phyloP scores from a whole-genome alignment of 371 early-diverging fungal genomes.

The Mortierella sp. region DNA sequence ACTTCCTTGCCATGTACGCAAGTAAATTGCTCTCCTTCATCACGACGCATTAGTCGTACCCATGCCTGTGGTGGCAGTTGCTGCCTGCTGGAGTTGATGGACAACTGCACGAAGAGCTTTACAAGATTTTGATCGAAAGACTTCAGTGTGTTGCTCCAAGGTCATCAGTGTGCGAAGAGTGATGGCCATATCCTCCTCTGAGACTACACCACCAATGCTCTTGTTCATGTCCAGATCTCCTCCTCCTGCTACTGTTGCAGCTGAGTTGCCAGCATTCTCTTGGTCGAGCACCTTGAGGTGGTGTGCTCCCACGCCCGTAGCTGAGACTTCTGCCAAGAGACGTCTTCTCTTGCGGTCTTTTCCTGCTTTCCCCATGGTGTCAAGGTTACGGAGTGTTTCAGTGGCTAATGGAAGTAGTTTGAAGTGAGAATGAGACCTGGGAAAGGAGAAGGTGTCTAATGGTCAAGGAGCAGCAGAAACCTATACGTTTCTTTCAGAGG shows the following conservation, averaged over 20 bases:
- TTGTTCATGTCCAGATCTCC: constrained; percentile 11
- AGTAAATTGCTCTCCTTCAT: not conserved
- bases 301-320: constrained; percentile 19
- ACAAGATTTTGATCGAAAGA: constrained; percentile 55
- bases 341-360: constrained; percentile 59
- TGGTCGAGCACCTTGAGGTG: constrained; percentile 27
- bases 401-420: not conserved
- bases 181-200: constrained; percentile 56
- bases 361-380: constrained; percentile 55
- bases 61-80: constrained; percentile 56
- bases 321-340: constrained; percentile 45
- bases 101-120: constrained; percentile 52
- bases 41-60: constrained; percentile 14
- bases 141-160: constrained; percentile 52
- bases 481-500: not conserved
- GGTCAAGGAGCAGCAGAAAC: not conserved
- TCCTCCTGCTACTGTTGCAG: not conserved
- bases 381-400: not conserved
- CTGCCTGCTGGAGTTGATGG: constrained; percentile 52
- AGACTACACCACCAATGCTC: constrained; percentile 33
- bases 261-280: constrained; percentile 17
- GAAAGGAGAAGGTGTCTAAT: not conserved
- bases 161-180: constrained; percentile 47
- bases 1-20: not conserved
- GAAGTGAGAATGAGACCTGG: not conserved